These are phyloP conservation scores for Musa troglodytarum DNA, from an alignment of 176 grass and related monocot species.

Conservation along the genomic window DNA sequence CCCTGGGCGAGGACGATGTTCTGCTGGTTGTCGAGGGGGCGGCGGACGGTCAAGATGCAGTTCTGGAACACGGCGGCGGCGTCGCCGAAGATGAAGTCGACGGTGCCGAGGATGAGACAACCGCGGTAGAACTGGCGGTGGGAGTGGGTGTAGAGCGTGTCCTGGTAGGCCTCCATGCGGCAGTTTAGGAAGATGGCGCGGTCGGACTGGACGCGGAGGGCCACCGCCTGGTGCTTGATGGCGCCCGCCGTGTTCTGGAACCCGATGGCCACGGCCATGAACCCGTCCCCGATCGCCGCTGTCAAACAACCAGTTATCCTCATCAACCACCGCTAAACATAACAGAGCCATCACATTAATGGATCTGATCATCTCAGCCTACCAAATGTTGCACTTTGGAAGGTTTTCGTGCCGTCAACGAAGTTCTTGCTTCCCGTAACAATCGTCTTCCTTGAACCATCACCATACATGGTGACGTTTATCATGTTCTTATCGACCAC, in stretches of 20 bases:
- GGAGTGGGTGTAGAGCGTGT: constrained; percentile 87
- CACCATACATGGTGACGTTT: constrained; percentile 7
- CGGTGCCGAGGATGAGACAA: constrained; percentile 65
- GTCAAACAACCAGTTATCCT: background rate
- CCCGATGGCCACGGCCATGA: constrained; percentile 71
- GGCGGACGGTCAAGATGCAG: constrained; percentile 62
- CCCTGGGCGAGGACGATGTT: constrained; percentile 84
- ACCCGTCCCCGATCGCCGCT: constrained; percentile 64
- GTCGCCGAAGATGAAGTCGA: constrained; percentile 95
- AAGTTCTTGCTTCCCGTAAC: constrained; percentile 10
- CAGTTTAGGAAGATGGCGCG: constrained; percentile 88
- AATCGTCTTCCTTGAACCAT: background rate
- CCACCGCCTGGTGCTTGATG: constrained; percentile 85
- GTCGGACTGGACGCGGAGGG: constrained; percentile 67
- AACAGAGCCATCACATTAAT: no score
- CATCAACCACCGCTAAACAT: no score
- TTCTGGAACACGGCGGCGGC: constrained; percentile 91
- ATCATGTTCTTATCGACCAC: background rate
- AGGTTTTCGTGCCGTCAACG: constrained; percentile 1
- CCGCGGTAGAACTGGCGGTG: constrained; percentile 83
- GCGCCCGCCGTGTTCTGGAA: constrained; percentile 87
- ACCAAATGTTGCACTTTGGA: background rate
- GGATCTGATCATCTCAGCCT: background rate
- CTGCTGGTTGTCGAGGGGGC: constrained; percentile 74
- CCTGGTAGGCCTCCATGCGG: constrained; percentile 78